Evolutionary conservation across 73 alveolate genomes (phyloP).

Genomic region (Paramecium bursaria): DNA sequence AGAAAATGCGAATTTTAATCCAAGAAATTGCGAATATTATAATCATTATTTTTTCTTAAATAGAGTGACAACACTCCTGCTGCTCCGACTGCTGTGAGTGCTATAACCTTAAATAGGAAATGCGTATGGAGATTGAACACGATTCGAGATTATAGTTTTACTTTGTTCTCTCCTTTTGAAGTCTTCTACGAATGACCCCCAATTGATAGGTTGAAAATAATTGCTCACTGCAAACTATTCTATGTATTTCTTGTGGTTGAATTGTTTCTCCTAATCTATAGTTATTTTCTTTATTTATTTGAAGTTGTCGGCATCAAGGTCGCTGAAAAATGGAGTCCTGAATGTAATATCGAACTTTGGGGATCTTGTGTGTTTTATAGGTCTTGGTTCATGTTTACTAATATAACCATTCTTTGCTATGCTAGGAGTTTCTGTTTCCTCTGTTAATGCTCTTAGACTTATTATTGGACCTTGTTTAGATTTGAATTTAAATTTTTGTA

Average conservation of each 20-base stretch:
- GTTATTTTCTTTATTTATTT: slow-evolving; percentile 49
- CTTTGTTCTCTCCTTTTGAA: too few relatives aligned
- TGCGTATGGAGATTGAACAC: too few relatives aligned
- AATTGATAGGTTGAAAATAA: slow-evolving; percentile 43
- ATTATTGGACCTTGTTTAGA: background rate
- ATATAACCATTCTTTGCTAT: slow-evolving; percentile 1
- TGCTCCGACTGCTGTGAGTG: too few relatives aligned
- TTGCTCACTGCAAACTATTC: slow-evolving; percentile 34
- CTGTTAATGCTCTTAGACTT: slow-evolving; percentile 33
- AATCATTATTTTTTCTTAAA: too few relatives aligned
- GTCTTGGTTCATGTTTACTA: slow-evolving; percentile 1
- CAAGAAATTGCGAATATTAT: too few relatives aligned
- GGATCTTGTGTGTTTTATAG: background rate
- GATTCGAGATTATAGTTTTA: too few relatives aligned
- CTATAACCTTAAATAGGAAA: too few relatives aligned
- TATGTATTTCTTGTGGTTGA: slow-evolving; percentile 14
- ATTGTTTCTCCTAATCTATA: slow-evolving; percentile 10
- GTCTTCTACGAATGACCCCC: slow-evolving; percentile 9
- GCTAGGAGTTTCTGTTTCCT: background rate
- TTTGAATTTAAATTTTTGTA: background rate
- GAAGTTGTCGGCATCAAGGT: slow-evolving; percentile 45
- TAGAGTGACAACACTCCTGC: too few relatives aligned
- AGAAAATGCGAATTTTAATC: too few relatives aligned
- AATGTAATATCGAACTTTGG: slow-evolving; percentile 2
- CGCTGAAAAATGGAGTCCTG: slow-evolving; percentile 45